A percentile compares a stretch with the other conserved stretches of the same genome.
Evolutionary conservation across 805 yeast genomes (phyloP).

Genomic region (Lachancea dasiensis): DNA sequence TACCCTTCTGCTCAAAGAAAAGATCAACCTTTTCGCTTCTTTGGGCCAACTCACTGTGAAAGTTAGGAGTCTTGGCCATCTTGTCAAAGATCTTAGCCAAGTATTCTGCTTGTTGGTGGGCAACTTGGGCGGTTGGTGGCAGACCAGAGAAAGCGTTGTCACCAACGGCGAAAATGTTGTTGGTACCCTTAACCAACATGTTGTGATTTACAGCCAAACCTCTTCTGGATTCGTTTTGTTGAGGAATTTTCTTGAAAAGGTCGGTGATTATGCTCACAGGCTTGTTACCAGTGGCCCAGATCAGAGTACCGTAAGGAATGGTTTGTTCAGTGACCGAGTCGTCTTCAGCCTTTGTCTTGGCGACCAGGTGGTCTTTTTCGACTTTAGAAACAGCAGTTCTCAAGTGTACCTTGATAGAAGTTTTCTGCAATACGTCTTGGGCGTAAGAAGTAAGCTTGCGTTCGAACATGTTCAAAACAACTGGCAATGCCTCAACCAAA

Average conservation of each 20-base stretch:
- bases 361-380: slow-evolving; percentile 62
- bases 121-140: slow-evolving; percentile 97
- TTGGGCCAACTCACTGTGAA: slow-evolving; percentile 34
- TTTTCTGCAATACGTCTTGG: slow-evolving; percentile 37
- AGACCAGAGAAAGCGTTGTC: slow-evolving; percentile 85
- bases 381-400: slow-evolving; percentile 88
- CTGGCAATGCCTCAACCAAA: slow-evolving; percentile 85
- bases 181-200: slow-evolving; percentile 75
- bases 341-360: slow-evolving; percentile 64
- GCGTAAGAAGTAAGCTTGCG: slow-evolving; percentile 40
- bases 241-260: slow-evolving; percentile 64
- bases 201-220: slow-evolving; percentile 78
- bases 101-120: slow-evolving; percentile 85
- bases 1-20: slow-evolving; percentile 41
- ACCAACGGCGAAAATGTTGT: slow-evolving; percentile 82
- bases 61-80: slow-evolving; percentile 36
- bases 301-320: slow-evolving; percentile 86
- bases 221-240: slow-evolving; percentile 77
- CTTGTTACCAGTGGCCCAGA: slow-evolving; percentile 97
- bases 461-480: slow-evolving; percentile 58
- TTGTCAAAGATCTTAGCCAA: slow-evolving; percentile 68
- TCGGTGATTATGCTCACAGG: slow-evolving; percentile 68
- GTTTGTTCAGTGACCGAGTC: slow-evolving; percentile 53
- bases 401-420: slow-evolving; percentile 68
- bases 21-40: slow-evolving; percentile 38